Evolutionary conservation across 257 asterid genomes (phyloP), one percentile per base, ranked within the genome.

Genomic region (Scutellaria baicalensis): DNA sequence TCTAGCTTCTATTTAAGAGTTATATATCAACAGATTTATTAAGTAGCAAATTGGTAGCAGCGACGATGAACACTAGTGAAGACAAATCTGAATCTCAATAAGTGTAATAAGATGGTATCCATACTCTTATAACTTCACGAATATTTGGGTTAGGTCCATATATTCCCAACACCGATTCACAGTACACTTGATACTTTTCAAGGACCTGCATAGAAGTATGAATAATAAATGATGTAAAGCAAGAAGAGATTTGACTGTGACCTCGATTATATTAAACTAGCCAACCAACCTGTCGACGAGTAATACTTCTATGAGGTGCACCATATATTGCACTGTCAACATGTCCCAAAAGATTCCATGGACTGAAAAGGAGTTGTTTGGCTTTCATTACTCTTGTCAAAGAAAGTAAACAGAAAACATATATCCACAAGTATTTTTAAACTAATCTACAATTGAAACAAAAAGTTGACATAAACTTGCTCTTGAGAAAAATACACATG

Each of bases 301-400:
- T 88, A 59, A 87, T 66, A 74, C 71, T 78, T 77, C 88, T 79
- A 33, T 59, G 73, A 68, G 97, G 92, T 68, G 81, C 86, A 40
- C 97, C 95, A 70, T 90, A 93, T 66, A 93, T 78, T 48, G 83
- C 85, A 70, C 92, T 85, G 68, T 93, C 98, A 11, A 91, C 96
- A 47, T 82, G 85, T 73, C 89, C 98, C 81, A 93, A 83, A 44
- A 85, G 69, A 79, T 91, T 86, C 98, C 98, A 93, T 61, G 96
- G 82, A 67, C 97, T 93, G 91, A 57, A 57, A 23, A 75, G 70
- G 75, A 84, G 50, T 67, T 17, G 67, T 40, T 35, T 50, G 43
- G 49, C 20, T 74, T 66, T 79, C 70, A 70, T 75, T 56, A 52
- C 68, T 69, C 76, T 51, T 59, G 58, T 61, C 38, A 64, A 64